Conservation (phyloP, 2,329 filamentous ascomycete genomes). For the Polytolypa hystricis region DNA sequence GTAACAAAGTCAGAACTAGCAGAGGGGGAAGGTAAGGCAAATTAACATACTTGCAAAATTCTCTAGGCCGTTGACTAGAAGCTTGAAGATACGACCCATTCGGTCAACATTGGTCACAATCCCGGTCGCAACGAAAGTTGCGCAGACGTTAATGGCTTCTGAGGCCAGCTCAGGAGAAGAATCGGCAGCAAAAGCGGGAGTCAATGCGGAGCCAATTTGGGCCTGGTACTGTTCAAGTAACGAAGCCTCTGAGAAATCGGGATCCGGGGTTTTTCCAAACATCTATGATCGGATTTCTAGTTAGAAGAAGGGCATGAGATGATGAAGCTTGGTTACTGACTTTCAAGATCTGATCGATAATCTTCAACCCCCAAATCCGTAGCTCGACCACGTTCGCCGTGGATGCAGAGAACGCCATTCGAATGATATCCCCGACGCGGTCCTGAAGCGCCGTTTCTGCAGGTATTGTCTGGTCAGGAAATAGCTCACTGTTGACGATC, state of each 20-base stretch:
- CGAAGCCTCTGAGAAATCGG: constrained; percentile 94
- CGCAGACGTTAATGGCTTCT: constrained; percentile 93
- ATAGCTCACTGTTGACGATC: constrained; percentile 66
- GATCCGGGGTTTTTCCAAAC: constrained; percentile 90
- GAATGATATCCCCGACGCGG: constrained; percentile 81
- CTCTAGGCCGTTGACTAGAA: constrained; percentile 78
- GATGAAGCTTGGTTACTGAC: constrained; percentile 19
- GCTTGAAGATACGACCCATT: constrained; percentile 97
- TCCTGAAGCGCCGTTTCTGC: constrained; percentile 71
- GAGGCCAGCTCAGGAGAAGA: constrained; percentile 93
- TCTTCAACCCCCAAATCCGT: constrained; percentile 80
- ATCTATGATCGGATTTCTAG: constrained; percentile 38
- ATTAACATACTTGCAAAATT: constrained; percentile 66
- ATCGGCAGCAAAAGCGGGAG: constrained; percentile 88
- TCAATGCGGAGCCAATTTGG: constrained; percentile 92
- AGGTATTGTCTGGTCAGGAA: constrained; percentile 64
- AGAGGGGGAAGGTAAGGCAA: not conserved
- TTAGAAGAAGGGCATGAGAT: not conserved
- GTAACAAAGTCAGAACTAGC: not conserved
- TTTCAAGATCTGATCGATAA: constrained; percentile 84
- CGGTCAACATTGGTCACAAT: constrained; percentile 95
- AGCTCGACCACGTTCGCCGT: constrained; percentile 86
- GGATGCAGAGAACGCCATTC: constrained; percentile 94
- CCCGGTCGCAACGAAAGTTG: constrained; percentile 92
- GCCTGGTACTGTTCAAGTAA: constrained; percentile 96